Conservation (phyloP, 306 rosid genomes). For the Erythrophleum fordii region DNA sequence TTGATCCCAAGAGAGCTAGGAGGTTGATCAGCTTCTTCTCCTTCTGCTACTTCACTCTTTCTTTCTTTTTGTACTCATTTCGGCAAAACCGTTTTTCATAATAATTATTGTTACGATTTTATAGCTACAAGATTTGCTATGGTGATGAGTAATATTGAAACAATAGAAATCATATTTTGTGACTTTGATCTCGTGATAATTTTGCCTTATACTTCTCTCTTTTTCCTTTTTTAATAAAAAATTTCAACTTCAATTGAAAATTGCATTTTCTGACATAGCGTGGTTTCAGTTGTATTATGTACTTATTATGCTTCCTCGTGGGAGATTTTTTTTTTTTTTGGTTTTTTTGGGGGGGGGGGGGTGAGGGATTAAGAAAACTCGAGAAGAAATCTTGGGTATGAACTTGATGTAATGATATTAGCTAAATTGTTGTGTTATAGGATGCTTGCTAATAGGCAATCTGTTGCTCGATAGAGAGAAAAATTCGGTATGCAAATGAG, state of each 20-base stretch:
- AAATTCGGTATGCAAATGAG: conserved; percentile 81
- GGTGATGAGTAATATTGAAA: neutral
- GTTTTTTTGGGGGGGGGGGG: too few relatives aligned
- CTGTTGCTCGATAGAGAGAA: conserved; percentile 98
- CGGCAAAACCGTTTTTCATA: neutral
- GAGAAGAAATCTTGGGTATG: neutral
- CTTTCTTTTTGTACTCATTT: neutral
- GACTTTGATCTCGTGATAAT: neutral
- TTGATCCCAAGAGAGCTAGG: conserved; percentile 92
- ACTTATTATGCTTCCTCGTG: neutral
- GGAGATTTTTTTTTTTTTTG: neutral
- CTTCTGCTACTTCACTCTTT: neutral
- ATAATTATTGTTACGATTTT: neutral
- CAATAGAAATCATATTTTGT: neutral
- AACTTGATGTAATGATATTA: conserved; percentile 23
- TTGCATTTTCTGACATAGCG: neutral
- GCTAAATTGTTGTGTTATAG: conserved; percentile 43
- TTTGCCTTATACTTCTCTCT: neutral
- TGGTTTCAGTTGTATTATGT: neutral
- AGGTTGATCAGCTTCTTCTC: conserved; percentile 56
- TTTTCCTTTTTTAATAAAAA: neutral
- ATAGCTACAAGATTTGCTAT: neutral
- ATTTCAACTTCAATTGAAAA: neutral
- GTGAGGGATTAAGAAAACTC: neutral
- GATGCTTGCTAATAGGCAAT: conserved; percentile 94